A percentile compares a stretch with the other conserved stretches of the same genome.
Evolutionary conservation across 345 rosid species (phyloP).

Genomic region (Dipteronia dyeriana): DNA sequence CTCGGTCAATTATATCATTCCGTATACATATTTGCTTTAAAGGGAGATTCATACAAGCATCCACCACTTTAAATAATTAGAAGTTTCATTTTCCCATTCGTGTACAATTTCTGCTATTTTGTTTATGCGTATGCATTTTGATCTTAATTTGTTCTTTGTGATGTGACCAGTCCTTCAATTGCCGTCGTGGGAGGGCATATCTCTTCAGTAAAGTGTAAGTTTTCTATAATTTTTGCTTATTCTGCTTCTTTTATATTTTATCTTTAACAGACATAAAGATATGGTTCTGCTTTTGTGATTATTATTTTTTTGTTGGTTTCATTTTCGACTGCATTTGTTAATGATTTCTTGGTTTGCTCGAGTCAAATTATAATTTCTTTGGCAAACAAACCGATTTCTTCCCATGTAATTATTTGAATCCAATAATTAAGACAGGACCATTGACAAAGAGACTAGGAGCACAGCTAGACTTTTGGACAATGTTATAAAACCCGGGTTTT

Average conservation of each 20-base stretch:
- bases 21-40: neutral
- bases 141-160: constrained; percentile 20
- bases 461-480: neutral
- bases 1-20: neutral
- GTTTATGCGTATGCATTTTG: constrained; percentile 5
- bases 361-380: neutral
- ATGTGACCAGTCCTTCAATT: constrained; percentile 36
- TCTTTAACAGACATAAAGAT: neutral
- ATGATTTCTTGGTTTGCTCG: neutral
- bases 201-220: constrained; percentile 50
- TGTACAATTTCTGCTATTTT: neutral
- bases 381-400: neutral
- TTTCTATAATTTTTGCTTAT: constrained; percentile 8
- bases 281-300: neutral
- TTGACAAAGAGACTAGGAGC: neutral
- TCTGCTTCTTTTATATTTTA: neutral
- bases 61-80: neutral
- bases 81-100: neutral
- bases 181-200: constrained; percentile 47
- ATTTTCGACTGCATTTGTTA: neutral
- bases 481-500: neutral
- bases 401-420: neutral
- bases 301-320: neutral
- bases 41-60: neutral
- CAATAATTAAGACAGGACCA: neutral